Conservation (phyloP, 179 eudicot genomes). For the Carnegiea gigantea region DNA sequence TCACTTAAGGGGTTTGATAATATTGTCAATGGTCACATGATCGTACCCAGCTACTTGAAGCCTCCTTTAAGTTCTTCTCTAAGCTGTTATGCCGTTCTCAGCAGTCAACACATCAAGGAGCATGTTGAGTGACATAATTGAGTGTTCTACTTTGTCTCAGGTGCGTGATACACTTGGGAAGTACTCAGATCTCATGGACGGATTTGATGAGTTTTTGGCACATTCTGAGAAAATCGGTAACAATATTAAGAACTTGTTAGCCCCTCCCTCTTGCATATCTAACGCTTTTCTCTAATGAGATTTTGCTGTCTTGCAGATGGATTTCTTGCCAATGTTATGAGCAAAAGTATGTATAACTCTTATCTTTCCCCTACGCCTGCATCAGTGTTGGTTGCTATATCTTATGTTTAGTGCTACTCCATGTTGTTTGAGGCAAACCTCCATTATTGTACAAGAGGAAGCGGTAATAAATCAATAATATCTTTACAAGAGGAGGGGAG, state of each 20-base stretch:
- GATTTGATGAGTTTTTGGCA: conserved; percentile 78
- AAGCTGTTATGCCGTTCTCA: background rate
- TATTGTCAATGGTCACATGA: conserved; percentile 6
- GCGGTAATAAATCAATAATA: background rate
- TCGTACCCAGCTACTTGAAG: background rate
- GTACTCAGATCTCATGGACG: conserved; percentile 76
- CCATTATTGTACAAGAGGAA: background rate
- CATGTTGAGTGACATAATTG: background rate
- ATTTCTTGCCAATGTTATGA: conserved; percentile 75
- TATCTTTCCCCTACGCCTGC: background rate
- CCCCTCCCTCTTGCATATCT: conserved; percentile 2
- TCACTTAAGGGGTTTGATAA: background rate
- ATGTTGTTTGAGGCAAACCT: background rate
- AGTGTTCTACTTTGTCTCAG: conserved; percentile 34
- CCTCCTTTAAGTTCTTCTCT: background rate
- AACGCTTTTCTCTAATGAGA: conserved; percentile 27
- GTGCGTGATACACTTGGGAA: conserved; percentile 74
- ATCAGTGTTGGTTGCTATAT: conserved; percentile 3
- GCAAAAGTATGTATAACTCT: conserved; percentile 56
- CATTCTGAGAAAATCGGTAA: conserved; percentile 75
- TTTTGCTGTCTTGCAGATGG: conserved; percentile 59
- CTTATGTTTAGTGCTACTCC: background rate
- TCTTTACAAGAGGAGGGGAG: background rate
- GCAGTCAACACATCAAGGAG: background rate
- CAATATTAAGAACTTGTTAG: background rate